Percentiles rank a stretch among this genome's conserved stretches.
These are phyloP conservation scores for Fraxinus baroniana DNA, from an alignment of 305 asterid genomes.

Conservation along the genomic window DNA sequence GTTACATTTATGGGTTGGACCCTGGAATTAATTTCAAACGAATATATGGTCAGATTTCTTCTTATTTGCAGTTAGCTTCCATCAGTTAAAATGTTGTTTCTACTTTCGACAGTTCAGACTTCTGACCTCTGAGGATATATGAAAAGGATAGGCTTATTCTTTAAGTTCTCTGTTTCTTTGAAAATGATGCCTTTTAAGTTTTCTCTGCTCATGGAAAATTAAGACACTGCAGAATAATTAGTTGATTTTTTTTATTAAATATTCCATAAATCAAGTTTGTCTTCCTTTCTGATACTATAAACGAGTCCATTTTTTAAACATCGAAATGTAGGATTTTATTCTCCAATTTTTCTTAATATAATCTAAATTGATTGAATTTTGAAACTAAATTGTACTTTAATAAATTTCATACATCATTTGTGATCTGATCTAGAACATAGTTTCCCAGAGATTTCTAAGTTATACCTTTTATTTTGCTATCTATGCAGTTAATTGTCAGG, in stretches of 20 bases:
- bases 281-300: not conserved
- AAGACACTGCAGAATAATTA: not conserved
- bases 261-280: not conserved
- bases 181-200: not conserved
- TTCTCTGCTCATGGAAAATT: not conserved
- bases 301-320: not conserved
- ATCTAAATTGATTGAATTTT: not conserved
- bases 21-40: not conserved
- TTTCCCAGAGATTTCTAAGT: not conserved
- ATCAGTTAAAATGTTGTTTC: not conserved
- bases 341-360: not conserved
- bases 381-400: not conserved
- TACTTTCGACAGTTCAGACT: not conserved
- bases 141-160: constrained; percentile 15
- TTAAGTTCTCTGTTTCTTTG: not conserved
- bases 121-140: not conserved
- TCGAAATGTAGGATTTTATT: not conserved
- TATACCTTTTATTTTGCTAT: constrained; percentile 9
- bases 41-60: not conserved
- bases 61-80: not conserved
- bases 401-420: not conserved
- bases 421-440: not conserved
- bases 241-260: not conserved
- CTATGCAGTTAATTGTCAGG: constrained; percentile 39
- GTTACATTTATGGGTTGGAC: not conserved